Evolutionary conservation across 495 filamentous ascomycete genomes (phyloP), one percentile per base, ranked within the genome.

Genomic region (Astrothelium macrocarpum): DNA sequence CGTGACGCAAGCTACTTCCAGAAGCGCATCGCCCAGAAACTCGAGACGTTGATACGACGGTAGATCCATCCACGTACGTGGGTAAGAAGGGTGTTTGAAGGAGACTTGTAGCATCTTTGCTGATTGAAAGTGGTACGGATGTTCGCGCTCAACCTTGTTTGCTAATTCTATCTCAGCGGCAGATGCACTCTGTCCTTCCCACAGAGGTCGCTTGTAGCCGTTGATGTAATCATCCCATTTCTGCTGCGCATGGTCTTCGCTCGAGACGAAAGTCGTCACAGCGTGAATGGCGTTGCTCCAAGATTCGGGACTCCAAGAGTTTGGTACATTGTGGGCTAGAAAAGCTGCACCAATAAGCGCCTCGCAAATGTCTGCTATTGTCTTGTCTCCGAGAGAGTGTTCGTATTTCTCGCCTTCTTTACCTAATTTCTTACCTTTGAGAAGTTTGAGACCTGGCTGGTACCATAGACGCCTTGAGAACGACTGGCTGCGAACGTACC

Each of bases 301-400:
- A 42, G 80, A 82, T 60, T 82, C 73, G 0, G 66, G 62, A n/a
- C 70, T 59, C 65, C 66, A 77, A 12, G 42, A 11, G 23, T 63
- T 67, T 0, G 78, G 72, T 49, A 78, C 67, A 16, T 81, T 78
- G 32, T 80, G 78, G 1, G 87, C 84, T 10, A 96, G 78, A 49
- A 95, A 81, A 0, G 94, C 87, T 3, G 92, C 94, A 18, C 91
- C 94, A 61, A 98, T 97, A 66, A 97, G 71, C 2, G 94, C 94
- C 73, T 98, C 94, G 64, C 90, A 96, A 23, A 98, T 92, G 76
- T 98, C 94, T n/a, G 94, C 94, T 71, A 96, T 88, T 2, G 90
- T 86, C 75, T 98, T 98, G 70, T 96, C 89, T 2, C 84, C 88
- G 5, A 98, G 82, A 0, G 76, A 70, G 68, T 97, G 93, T 25